Evolutionary conservation across 2,329 filamentous ascomycete species (phyloP), one percentile per base, ranked within the genome.

Genomic region (Fusarium hainanense): DNA sequence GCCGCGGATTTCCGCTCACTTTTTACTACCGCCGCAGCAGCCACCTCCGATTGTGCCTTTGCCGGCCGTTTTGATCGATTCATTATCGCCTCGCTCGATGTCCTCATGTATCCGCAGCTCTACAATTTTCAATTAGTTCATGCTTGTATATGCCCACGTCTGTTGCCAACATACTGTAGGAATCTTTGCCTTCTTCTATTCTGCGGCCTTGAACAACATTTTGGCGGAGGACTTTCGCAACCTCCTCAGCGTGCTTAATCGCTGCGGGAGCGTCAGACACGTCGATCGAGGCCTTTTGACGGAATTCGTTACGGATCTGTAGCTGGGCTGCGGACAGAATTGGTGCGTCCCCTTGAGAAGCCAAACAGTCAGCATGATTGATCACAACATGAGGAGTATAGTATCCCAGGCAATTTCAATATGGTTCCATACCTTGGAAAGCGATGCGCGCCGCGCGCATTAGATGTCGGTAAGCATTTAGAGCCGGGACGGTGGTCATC

Each of bases 31-130:
- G 14, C 79, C 78, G 25, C 68, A 70, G 68, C 68, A 70, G 18
- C 68, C 58, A 21, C 78, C 76, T 10, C 75, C 70, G n/a, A 66
- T 49, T n/a, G 61, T 62, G 41, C 76, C 77, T 3, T 66, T 78
- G 63, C 81, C 84, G 4, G 86, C 85, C 54, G 89, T 84, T 81
- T 94, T 97, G 75, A 98, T 89, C 34, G 91, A 93, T 74, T 98
- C 94, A 77, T 99, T 99, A 81, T 98, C 92, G 56, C 96, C 94
- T 70, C 93, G 87, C 80, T 99, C 95, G 30, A 92, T 99, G 70
- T 97, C 84, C 66, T 97, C 88, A 79, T 98, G 96, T 81, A 99
- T 98, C 54, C 91, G 87, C 60, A 98, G 82, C 77, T 92, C 94
- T 98, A 72, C 14, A 14, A n/a, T 47, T 27, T 4, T 40, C n/a